These are phyloP conservation scores for Epichloe gansuensis DNA, from an alignment of 2,329 filamentous ascomycete genomes.

Conservation along the genomic window DNA sequence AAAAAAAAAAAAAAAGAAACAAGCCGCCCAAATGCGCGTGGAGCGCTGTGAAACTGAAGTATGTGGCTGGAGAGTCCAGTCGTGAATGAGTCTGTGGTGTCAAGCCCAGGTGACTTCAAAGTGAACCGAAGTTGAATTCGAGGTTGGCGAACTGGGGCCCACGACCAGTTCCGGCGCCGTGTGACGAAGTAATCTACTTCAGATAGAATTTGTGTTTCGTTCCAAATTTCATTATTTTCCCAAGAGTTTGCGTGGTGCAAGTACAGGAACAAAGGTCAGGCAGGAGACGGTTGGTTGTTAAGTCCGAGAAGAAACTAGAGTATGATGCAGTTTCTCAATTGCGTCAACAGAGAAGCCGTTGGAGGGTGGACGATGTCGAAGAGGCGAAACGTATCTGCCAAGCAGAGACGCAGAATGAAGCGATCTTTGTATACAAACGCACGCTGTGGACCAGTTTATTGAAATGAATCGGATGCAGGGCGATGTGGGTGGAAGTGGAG, in stretches of 20 bases:
- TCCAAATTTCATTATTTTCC: not conserved
- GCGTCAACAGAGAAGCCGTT: not conserved
- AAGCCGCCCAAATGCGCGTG: not conserved
- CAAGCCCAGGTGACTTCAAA: constrained; percentile 7
- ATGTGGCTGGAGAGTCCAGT: constrained; percentile 2
- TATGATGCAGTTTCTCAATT: not conserved
- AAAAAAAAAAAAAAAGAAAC: too few relatives aligned
- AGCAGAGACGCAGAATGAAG: not conserved
- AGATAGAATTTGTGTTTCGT: not conserved
- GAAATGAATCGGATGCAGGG: not conserved
- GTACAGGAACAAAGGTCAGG: not conserved
- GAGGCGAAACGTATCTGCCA: not conserved
- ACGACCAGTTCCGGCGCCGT: not conserved
- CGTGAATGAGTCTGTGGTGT: not conserved
- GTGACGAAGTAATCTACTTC: constrained; percentile 1
- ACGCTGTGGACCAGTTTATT: not conserved
- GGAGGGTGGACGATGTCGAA: not conserved
- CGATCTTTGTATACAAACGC: not conserved
- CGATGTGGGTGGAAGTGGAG: not conserved
- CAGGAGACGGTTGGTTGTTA: not conserved
- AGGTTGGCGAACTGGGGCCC: constrained; percentile 1
- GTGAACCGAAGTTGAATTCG: constrained; percentile 9
- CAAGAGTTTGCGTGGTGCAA: constrained; percentile 1
- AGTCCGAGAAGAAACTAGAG: not conserved
- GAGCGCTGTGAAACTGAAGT: not conserved